Evolutionary conservation across 2,329 filamentous ascomycete genomes (phyloP).

Genomic region (Penicillium aurantiogriseum): DNA sequence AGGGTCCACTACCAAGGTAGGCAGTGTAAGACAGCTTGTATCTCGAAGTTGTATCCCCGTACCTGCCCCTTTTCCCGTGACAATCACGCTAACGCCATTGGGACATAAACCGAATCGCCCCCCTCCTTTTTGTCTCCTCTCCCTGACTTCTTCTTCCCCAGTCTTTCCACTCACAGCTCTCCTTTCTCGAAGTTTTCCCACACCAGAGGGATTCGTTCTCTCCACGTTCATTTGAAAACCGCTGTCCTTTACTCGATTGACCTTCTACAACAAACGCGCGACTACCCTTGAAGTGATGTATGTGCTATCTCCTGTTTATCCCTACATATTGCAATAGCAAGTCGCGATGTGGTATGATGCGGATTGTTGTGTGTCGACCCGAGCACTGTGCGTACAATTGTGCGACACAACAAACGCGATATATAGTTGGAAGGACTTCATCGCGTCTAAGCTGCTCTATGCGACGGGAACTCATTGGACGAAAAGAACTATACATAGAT

Average conservation of each 20-base stretch:
- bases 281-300: conserved; percentile 32
- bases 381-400: background rate
- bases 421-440: background rate
- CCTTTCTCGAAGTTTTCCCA: conserved; percentile 34
- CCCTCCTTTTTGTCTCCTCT: conserved; percentile 15
- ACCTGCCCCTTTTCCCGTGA: conserved; percentile 9
- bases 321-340: background rate
- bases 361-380: background rate
- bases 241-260: conserved; percentile 26
- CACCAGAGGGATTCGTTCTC: conserved; percentile 43
- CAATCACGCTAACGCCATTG: conserved; percentile 9
- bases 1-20: conserved; percentile 6
- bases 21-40: conserved; percentile 8
- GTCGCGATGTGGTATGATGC: background rate
- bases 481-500: background rate
- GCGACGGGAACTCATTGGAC: no score
- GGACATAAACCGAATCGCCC: conserved; percentile 17
- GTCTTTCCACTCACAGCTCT: conserved; percentile 11
- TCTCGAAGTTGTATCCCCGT: background rate
- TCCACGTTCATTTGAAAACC: conserved; percentile 42
- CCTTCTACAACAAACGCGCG: conserved; percentile 32
- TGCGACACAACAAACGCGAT: background rate
- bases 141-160: conserved; percentile 25
- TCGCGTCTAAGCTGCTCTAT: background rate
- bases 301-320: conserved; percentile 14